Conservation (phyloP, 768 basidiomycete species). For the Melanogaster broomeanus region DNA sequence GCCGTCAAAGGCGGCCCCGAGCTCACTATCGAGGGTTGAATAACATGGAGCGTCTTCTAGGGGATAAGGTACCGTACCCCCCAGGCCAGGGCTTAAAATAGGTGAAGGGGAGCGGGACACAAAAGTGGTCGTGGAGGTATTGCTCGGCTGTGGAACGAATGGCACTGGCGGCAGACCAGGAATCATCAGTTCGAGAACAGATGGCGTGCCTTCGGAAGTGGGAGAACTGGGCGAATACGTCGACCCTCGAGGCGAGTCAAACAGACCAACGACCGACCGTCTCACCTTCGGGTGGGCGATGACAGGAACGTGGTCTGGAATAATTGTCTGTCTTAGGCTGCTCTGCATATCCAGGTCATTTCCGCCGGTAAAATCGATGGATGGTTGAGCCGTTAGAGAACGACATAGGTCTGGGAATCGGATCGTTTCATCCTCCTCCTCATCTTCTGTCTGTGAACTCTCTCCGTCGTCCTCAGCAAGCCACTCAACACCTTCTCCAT, state of each 20-base stretch:
- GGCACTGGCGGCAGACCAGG: conserved; percentile 34
- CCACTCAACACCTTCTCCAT: conserved; percentile 45
- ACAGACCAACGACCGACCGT: conserved; percentile 65
- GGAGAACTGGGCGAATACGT: conserved; percentile 8
- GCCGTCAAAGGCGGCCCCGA: conserved; percentile 50
- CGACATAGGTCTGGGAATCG: conserved; percentile 31
- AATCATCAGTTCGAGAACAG: conserved; percentile 33
- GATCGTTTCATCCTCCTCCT: conserved; percentile 32
- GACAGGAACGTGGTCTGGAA: conserved; percentile 19
- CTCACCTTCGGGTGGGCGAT: conserved; percentile 33
- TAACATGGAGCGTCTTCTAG: conserved; percentile 12
- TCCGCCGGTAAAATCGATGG: conserved; percentile 19
- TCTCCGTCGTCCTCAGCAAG: conserved; percentile 45
- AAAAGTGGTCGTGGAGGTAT: conserved; percentile 16
- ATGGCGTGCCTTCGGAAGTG: conserved; percentile 16
- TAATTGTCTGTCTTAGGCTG: conserved; percentile 19
- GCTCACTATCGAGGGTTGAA: conserved; percentile 55
- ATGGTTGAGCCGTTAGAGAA: conserved; percentile 21
- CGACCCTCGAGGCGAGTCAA: conserved; percentile 40
- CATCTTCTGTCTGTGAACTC: conserved; percentile 26
- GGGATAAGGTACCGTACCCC: conserved; percentile 7
- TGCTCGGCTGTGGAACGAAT: conserved; percentile 35
- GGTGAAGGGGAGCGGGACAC: conserved; percentile 26
- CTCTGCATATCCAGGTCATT: conserved; percentile 26
- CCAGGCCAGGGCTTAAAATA: conserved; percentile 1